phyloP scores from a whole-genome alignment of 352 stramenopile species.

The Phytophthora fragariaefolia region DNA sequence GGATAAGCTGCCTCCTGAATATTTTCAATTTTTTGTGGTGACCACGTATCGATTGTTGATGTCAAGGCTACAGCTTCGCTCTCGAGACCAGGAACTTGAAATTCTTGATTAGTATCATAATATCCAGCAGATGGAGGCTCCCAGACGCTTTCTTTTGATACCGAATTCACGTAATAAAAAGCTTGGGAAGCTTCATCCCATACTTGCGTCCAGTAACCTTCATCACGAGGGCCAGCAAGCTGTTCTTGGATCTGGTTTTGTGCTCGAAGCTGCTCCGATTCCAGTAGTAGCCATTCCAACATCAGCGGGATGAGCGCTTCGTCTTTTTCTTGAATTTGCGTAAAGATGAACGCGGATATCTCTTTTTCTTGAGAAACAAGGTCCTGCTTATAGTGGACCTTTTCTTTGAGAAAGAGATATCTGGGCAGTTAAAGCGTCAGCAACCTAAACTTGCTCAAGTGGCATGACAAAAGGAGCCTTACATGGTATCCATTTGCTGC shows the following conservation, averaged over 20 bases:
- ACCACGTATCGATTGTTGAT: constrained; percentile 7
- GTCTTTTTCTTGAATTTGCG: constrained; percentile 60
- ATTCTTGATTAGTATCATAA: constrained; percentile 69
- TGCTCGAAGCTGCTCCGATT: constrained; percentile 68
- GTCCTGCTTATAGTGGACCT: constrained; percentile 77
- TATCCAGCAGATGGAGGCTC: constrained; percentile 63
- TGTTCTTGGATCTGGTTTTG: constrained; percentile 74
- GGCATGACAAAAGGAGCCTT: constrained; percentile 10
- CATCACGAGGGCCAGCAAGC: constrained; percentile 44
- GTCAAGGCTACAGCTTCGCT: background rate
- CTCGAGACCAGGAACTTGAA: constrained; percentile 41
- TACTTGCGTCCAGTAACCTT: constrained; percentile 65
- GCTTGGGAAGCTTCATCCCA: constrained; percentile 69
- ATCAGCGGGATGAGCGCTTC: constrained; percentile 63
- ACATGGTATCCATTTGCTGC: constrained; percentile 73
- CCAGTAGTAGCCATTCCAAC: constrained; percentile 80
- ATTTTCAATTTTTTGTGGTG: background rate
- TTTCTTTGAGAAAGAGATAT: constrained; percentile 85
- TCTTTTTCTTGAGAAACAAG: constrained; percentile 71
- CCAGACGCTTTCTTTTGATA: constrained; percentile 67
- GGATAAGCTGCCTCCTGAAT: background rate
- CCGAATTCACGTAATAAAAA: constrained; percentile 74
- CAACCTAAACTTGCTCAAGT: background rate
- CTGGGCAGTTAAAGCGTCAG: constrained; percentile 33
- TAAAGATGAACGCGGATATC: constrained; percentile 72